A percentile compares a stretch with the other conserved stretches of the same genome.
Evolutionary conservation across 345 rosid genomes (phyloP).

Genomic region (Hibiscus trionum): DNA sequence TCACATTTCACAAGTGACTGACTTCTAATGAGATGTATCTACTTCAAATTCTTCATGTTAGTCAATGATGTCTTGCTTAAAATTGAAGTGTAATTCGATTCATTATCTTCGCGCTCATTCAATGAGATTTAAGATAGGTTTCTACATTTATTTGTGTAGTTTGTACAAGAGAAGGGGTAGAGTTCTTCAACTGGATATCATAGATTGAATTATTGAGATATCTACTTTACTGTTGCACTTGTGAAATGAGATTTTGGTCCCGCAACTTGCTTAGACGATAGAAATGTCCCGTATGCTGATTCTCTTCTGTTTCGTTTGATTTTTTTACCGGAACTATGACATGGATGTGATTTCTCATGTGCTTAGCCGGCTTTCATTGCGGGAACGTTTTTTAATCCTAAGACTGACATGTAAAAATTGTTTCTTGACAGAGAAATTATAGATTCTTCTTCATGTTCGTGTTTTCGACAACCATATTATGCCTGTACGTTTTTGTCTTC

Average conservation of each 20-base stretch:
- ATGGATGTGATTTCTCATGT: background rate
- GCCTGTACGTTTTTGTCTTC: constrained; percentile 72
- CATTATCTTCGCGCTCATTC: background rate
- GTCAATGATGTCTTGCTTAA: background rate
- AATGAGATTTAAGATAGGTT: background rate
- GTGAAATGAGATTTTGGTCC: background rate
- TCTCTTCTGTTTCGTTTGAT: background rate
- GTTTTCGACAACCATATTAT: constrained; percentile 70
- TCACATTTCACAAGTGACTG: no score
- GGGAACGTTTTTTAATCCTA: background rate
- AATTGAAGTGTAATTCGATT: background rate
- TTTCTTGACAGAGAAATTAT: constrained; percentile 72
- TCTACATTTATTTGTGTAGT: background rate
- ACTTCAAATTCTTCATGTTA: background rate
- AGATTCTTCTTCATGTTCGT: constrained; percentile 95
- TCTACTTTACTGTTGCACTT: background rate
- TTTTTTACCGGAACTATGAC: background rate
- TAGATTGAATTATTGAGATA: background rate
- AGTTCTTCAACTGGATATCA: background rate
- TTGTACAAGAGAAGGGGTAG: background rate
- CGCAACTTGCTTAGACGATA: background rate
- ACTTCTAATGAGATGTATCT: background rate
- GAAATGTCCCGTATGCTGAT: background rate
- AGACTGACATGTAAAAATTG: constrained; percentile 16
- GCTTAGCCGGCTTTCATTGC: background rate